Evolutionary conservation across 176 grass and related monocot genomes (phyloP), one percentile per base, ranked within the genome.

Genomic region (Triticum dicoccoides): DNA sequence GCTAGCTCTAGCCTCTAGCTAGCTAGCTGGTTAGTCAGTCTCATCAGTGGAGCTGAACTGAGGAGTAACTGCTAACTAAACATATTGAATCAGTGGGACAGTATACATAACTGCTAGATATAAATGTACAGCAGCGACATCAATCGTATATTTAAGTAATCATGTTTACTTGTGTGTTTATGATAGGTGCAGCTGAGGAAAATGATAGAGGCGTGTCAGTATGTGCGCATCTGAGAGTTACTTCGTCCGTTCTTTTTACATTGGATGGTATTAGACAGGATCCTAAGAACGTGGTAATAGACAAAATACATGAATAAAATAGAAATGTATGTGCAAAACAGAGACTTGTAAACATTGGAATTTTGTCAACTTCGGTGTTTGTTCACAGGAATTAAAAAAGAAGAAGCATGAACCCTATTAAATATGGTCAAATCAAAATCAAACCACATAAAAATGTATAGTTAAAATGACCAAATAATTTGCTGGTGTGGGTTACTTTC

Each of bases 11-110:
- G 5, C 37, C 6, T 47, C 41, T 41, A 14, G 20, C 72, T 51
- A 20, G 39, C n/a, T 79, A 64, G 34, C 66, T 59, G 34, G 14
- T 37, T 13, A 54, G 47, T 70, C 35, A 69, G n/a, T 75, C 77
- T 47, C 32, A 79, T 88, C 56, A 83, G 42, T 49, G 42, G 71
- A 59, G 63, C 32, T 17, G 62, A 47, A 39, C 64, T 54, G 67
- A 83, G 49, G 30, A 61, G 34, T 42, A 61, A 61, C 69, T 74
- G 68, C 82, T 84, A 84, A 64, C 70, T 64, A 84, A 76, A 85
- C 3, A 29, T 25, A 84, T 35, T 24, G 24, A 8, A 82, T 58
- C 76, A 38, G 82, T 66, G 59, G 32, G 42, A n/a, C 87, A 44
- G 67, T 42, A 32, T 69, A 70, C 42, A 52, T 64, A 84, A 84